Evolutionary conservation across 1,139 yeast species (phyloP), one percentile per base, ranked within the genome.

Genomic region (Hemisphaericaspora lyxosophila): DNA sequence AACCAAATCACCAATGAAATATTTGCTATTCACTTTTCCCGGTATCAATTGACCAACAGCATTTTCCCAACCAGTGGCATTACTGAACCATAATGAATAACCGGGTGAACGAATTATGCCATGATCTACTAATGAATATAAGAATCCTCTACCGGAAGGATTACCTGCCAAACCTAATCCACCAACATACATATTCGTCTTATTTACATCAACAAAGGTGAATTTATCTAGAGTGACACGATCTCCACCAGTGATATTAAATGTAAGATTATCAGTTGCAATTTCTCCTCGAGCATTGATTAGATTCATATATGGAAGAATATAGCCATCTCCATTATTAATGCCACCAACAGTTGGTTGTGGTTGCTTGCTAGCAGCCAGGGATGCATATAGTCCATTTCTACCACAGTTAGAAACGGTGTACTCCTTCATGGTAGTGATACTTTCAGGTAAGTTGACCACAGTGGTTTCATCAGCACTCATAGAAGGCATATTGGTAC

Each of bases 11-110:
- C 80, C 85, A 3, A 51, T 46, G 45, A 55, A 75, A 37, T 67
- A 66, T 30, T 64, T 59, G 7, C 67, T 59, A 49, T 80, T 77
- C 7, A 83, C 76, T 2, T 75, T 78, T 11, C 90, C 90, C 2
- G 82, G 65, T n/a, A 82, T 54, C 14, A 84, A 52, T 35, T 61
- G 60, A 8, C 79, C 80, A 16, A 54, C 31, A 29, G 55, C 46
- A 23, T 41, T 35, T 24, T 45, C 47, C 18, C 39, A 31, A 16
- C 46, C 41, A 8, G 43, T 28, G 17, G 42, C 44, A 32, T 49
- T 43, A 35, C 62, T 62, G 34, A 80, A 61, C 63, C 74, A 77
- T 23, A 81, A 52, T 0, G 89, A 82, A 55, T 79, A 84, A 1
- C 85, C 73, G 3, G 73, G 58, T 1, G 78, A 55, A 20, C 59